Conservation (phyloP, 2,329 filamentous ascomycete species). For the Westerdykella ornata region DNA sequence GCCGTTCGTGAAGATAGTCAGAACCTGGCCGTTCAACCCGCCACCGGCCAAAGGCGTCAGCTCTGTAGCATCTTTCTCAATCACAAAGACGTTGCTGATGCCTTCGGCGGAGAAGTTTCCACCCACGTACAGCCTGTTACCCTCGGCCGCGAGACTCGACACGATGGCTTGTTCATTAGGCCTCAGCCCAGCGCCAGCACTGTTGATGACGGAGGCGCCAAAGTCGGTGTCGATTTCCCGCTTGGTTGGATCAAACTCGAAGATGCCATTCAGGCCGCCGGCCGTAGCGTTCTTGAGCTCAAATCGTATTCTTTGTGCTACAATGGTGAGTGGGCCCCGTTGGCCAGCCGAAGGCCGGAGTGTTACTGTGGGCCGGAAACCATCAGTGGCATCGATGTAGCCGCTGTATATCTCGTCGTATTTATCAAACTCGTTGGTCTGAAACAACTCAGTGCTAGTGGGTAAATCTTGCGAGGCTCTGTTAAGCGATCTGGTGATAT, state of each 20-base stretch:
- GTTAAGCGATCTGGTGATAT: conserved; percentile 62
- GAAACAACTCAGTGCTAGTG: conserved; percentile 61
- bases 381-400: conserved; percentile 67
- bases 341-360: conserved; percentile 63
- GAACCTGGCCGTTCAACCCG: conserved; percentile 75
- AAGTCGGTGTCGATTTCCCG: conserved; percentile 58
- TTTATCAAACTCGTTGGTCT: conserved; percentile 95
- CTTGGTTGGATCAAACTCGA: conserved; percentile 70
- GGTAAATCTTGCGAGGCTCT: conserved; percentile 35
- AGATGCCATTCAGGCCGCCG: conserved; percentile 80
- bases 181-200: conserved; percentile 62
- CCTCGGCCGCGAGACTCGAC: conserved; percentile 58
- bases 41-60: conserved; percentile 57
- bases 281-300: conserved; percentile 64
- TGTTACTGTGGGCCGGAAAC: conserved; percentile 75
- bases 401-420: conserved; percentile 90
- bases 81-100: conserved; percentile 69
- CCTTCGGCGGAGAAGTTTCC: conserved; percentile 69
- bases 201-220: conserved; percentile 65
- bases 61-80: conserved; percentile 52
- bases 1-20: conserved; percentile 60
- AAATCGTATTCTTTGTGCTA: conserved; percentile 85
- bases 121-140: conserved; percentile 61
- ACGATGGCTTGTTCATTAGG: conserved; percentile 58
- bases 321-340: conserved; percentile 57